phyloP scores from a whole-genome alignment of 768 basidiomycete species.

The Leucocoprinus sp. region DNA sequence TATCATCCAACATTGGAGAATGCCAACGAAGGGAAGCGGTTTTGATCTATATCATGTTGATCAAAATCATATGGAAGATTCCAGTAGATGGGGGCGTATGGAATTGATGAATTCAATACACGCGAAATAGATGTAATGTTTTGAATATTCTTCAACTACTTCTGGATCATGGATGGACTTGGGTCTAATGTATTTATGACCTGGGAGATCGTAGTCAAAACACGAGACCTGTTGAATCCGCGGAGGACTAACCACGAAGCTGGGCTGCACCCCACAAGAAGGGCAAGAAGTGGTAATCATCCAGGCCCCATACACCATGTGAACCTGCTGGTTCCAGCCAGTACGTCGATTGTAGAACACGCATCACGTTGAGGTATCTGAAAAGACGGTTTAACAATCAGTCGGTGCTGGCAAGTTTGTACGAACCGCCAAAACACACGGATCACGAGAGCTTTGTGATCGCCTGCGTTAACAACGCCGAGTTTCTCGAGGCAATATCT shows the following conservation, averaged over 20 bases:
- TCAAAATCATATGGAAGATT: not conserved
- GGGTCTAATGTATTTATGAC: conserved; percentile 84
- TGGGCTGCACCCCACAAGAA: conserved; percentile 86
- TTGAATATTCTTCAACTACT: conserved; percentile 84
- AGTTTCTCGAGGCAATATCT: conserved; percentile 79
- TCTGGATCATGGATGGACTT: conserved; percentile 91
- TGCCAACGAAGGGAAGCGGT: conserved; percentile 96
- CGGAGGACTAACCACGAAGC: conserved; percentile 39
- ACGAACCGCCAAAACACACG: conserved; percentile 82
- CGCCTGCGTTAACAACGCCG: conserved; percentile 50
- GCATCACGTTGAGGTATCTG: conserved; percentile 77
- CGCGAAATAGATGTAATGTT: conserved; percentile 94
- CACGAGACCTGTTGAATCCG: not conserved
- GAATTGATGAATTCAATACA: conserved; percentile 96
- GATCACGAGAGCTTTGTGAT: conserved; percentile 70
- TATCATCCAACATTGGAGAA: conserved; percentile 98
- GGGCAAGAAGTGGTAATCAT: conserved; percentile 94
- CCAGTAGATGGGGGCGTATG: conserved; percentile 34
- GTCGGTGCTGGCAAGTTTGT: not conserved
- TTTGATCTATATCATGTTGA: conserved; percentile 57
- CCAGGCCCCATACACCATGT: conserved; percentile 96
- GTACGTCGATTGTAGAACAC: conserved; percentile 83
- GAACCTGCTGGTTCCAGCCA: conserved; percentile 99
- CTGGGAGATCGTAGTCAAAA: conserved; percentile 27
- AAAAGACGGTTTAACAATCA: conserved; percentile 20